phyloP scores from a whole-genome alignment of 2,329 filamentous ascomycete genomes.

The Fusarium tuaranense region DNA sequence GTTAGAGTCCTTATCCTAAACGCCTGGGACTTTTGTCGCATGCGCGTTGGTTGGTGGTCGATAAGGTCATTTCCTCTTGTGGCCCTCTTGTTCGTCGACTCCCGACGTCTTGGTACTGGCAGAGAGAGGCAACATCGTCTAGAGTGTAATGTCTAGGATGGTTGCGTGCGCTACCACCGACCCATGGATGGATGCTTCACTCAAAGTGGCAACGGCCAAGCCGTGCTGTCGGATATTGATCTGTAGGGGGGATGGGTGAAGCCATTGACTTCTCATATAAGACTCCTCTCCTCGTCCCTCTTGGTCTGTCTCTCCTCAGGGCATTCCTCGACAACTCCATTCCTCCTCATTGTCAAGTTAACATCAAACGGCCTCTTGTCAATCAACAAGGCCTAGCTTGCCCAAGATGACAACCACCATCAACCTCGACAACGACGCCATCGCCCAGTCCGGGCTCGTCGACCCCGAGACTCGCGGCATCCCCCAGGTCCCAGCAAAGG shows the following conservation, averaged over 20 bases:
- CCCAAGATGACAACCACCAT: conserved; percentile 50
- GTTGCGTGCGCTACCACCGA: conserved; percentile 1
- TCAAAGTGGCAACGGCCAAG: conserved; percentile 31
- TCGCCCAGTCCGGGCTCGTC: conserved; percentile 48
- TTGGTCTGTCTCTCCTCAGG: background rate
- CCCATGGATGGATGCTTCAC: conserved; percentile 2
- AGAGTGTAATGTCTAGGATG: conserved; percentile 6
- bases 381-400: background rate
- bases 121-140: background rate
- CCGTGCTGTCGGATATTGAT: conserved; percentile 22
- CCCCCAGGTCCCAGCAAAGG: conserved; percentile 41
- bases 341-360: background rate
- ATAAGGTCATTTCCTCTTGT: conserved; percentile 34
- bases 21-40: conserved; percentile 27
- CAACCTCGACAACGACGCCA: conserved; percentile 53
- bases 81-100: background rate
- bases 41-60: conserved; percentile 2
- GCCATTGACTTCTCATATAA: conserved; percentile 27
- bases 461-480: conserved; percentile 48
- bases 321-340: conserved; percentile 1
- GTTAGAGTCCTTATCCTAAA: background rate
- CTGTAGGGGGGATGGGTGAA: background rate
- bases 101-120: background rate
- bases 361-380: background rate
- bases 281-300: background rate